These are phyloP conservation scores for Hordeum vulgare DNA, from an alignment of 176 grass and related monocot species.

Conservation along the genomic window MorexV3_pseudomolecules_assembly NC_058521.1:578233112-578233611, in stretches of 20 bases:
- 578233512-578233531: slow-evolving; percentile 15
- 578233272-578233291: slow-evolving; percentile 34
- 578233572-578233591: slow-evolving; percentile 32
- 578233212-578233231: slow-evolving; percentile 32
- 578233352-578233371: slow-evolving; percentile 32
- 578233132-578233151: slow-evolving; percentile 40
- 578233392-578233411: slow-evolving; percentile 46
- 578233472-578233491: neutral
- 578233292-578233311: slow-evolving; percentile 4
- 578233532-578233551: neutral
- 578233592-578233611: slow-evolving; percentile 34
- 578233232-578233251: slow-evolving; percentile 38
- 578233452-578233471: slow-evolving; percentile 20
- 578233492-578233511: slow-evolving; percentile 4
- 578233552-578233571: neutral
- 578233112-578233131: slow-evolving; percentile 64
- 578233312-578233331: neutral
- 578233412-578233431: slow-evolving; percentile 40
- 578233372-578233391: slow-evolving; percentile 51
- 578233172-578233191: slow-evolving; percentile 36
- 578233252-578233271: slow-evolving; percentile 45
- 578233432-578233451: slow-evolving; percentile 45
- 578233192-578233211: slow-evolving; percentile 43
- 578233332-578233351: slow-evolving; percentile 21
- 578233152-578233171: slow-evolving; percentile 33